Evolutionary conservation across 2,329 filamentous ascomycete species (phyloP).

Genomic region (Myriosclerotinia curreyana): DNA sequence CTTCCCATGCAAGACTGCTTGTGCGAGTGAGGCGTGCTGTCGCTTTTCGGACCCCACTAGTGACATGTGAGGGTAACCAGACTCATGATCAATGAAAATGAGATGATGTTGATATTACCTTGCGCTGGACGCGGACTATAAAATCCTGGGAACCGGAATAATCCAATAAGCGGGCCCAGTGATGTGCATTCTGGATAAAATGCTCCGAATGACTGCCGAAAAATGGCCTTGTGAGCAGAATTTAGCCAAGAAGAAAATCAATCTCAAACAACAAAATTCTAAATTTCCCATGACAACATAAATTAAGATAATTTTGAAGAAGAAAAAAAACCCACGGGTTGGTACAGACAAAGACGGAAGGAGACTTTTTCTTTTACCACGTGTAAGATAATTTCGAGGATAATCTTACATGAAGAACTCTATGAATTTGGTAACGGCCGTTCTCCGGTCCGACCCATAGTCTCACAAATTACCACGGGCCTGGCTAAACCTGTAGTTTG

Average conservation of each 20-base stretch:
- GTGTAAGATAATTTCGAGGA: conserved; percentile 9
- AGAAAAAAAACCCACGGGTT: neutral
- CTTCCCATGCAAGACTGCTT: neutral
- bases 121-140: conserved; percentile 5
- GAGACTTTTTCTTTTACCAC: conserved; percentile 5
- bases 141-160: conserved; percentile 17
- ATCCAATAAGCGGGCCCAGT: conserved; percentile 20
- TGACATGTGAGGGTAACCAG: conserved; percentile 15
- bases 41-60: neutral
- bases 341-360: conserved; percentile 2
- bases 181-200: conserved; percentile 9
- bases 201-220: conserved; percentile 20
- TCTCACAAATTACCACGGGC: conserved; percentile 8
- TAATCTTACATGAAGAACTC: neutral
- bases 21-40: conserved; percentile 6
- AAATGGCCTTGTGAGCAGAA: conserved; percentile 23
- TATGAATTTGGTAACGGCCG: conserved; percentile 20
- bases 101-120: conserved; percentile 15
- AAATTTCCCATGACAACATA: neutral
- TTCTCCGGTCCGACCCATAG: conserved; percentile 21
- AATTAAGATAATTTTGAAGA: neutral
- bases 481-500: conserved; percentile 7
- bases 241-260: conserved; percentile 7
- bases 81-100: conserved; percentile 19
- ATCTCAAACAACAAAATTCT: neutral